Evolutionary conservation across 202 grass and related monocot genomes (phyloP).

Genomic region (Schoenoplectus triqueter): DNA sequence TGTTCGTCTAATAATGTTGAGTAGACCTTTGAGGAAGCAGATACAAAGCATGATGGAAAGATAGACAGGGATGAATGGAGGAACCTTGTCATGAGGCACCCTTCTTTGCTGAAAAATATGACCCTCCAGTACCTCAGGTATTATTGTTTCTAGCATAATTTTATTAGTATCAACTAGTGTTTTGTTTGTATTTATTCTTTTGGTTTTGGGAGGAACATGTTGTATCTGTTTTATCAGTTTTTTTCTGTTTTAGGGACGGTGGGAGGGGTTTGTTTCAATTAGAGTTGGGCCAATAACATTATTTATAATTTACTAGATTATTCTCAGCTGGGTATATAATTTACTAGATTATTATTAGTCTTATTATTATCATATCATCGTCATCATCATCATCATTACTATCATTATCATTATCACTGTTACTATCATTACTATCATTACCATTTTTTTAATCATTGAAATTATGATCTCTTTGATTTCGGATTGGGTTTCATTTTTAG

Average conservation of each 20-base stretch:
- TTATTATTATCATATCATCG: too few species aligned
- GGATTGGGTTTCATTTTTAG: background rate
- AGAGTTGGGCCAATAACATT: background rate
- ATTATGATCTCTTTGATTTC: constrained; percentile 3
- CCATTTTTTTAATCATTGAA: background rate
- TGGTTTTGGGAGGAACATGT: background rate
- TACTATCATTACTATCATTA: too few species aligned
- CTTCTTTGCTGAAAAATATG: constrained; percentile 83
- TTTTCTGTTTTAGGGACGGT: background rate
- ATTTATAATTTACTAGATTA: background rate
- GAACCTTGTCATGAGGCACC: constrained; percentile 61
- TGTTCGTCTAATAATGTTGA: constrained; percentile 1
- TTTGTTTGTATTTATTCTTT: constrained; percentile 6
- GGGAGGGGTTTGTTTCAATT: constrained; percentile 1
- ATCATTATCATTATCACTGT: too few species aligned
- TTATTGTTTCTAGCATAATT: constrained; percentile 23
- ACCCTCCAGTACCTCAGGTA: constrained; percentile 75
- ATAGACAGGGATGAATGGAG: constrained; percentile 76
- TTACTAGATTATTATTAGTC: too few species aligned
- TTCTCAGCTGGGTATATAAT: constrained; percentile 15
- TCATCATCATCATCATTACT: too few species aligned
- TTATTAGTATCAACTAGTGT: background rate
- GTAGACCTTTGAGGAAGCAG: constrained; percentile 74
- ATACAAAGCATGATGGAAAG: constrained; percentile 74
- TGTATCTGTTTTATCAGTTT: background rate